These are phyloP conservation scores for Noccaea bulbosa DNA, from an alignment of 345 rosid genomes.

Conservation along the genomic window DNA sequence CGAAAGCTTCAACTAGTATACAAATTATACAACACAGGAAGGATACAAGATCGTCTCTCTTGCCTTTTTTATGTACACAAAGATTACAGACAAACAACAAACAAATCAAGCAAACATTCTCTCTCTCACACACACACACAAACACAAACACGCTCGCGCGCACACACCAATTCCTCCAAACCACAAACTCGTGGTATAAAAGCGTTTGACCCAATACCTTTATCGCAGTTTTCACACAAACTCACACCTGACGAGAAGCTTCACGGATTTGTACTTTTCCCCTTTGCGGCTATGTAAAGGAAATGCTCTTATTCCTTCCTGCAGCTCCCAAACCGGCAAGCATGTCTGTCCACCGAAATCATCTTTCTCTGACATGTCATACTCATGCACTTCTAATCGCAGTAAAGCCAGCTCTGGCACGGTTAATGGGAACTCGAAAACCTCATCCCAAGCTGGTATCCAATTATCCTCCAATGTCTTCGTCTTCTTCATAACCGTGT, in stretches of 20 bases:
- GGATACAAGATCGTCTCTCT: slow-evolving; percentile 26
- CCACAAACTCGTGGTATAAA: slow-evolving; percentile 11
- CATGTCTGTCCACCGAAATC: slow-evolving; percentile 95
- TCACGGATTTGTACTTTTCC: slow-evolving; percentile 62
- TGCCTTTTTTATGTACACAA: slow-evolving; percentile 20
- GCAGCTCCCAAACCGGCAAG: slow-evolving; percentile 69
- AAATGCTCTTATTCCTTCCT: slow-evolving; percentile 70
- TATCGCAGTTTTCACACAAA: slow-evolving; percentile 46
- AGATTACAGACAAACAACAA: slow-evolving; percentile 35
- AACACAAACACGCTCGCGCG: not conserved
- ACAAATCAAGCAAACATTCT: slow-evolving; percentile 27
- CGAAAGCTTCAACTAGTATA: not conserved
- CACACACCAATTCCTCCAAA: slow-evolving; percentile 16
- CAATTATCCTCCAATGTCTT: slow-evolving; percentile 78
- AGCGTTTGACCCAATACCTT: not conserved
- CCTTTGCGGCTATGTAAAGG: slow-evolving; percentile 62
- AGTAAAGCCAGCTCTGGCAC: slow-evolving; percentile 85
- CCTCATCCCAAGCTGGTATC: slow-evolving; percentile 83
- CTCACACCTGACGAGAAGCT: slow-evolving; percentile 74
- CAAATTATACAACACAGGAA: slow-evolving; percentile 14
- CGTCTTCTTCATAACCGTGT: slow-evolving; percentile 77
- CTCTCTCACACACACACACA: slow-evolving; percentile 10
- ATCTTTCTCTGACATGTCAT: slow-evolving; percentile 91
- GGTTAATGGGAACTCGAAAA: slow-evolving; percentile 76
- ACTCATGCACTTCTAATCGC: slow-evolving; percentile 82